Evolutionary conservation across 176 grass and related monocot genomes (phyloP).

Genomic region (Hordeum marinum): DNA sequence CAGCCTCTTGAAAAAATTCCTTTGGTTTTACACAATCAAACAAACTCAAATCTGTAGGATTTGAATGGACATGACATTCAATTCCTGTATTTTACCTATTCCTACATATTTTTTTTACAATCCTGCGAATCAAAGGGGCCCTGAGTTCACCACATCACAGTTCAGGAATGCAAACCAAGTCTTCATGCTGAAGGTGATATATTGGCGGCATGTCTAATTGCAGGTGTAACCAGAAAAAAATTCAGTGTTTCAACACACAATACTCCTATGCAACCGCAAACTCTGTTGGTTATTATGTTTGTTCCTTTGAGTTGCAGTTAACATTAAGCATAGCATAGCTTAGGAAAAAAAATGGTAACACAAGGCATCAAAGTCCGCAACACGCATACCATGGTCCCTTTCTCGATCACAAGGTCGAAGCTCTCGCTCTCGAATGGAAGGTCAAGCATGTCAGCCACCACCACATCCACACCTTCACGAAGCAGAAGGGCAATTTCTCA

Average conservation of each 20-base stretch:
- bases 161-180: background rate
- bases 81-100: too few relatives aligned
- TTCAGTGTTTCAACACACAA: background rate
- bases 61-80: too few relatives aligned
- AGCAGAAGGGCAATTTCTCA: background rate
- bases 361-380: background rate
- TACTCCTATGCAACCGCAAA: background rate
- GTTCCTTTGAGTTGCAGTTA: background rate
- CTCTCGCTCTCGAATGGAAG: slow-evolving; percentile 55
- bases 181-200: background rate
- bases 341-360: background rate
- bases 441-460: slow-evolving; percentile 84
- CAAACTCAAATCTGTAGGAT: too few relatives aligned
- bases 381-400: slow-evolving; percentile 66
- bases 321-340: background rate
- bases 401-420: slow-evolving; percentile 79
- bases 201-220: background rate
- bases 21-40: too few relatives aligned
- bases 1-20: too few relatives aligned
- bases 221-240: background rate
- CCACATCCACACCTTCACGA: slow-evolving; percentile 59
- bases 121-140: too few relatives aligned
- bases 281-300: background rate
- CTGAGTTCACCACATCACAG: background rate
- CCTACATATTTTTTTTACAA: too few relatives aligned